Conservation (phyloP, 2,329 filamentous ascomycete species). For the Xylaria sp. region DNA sequence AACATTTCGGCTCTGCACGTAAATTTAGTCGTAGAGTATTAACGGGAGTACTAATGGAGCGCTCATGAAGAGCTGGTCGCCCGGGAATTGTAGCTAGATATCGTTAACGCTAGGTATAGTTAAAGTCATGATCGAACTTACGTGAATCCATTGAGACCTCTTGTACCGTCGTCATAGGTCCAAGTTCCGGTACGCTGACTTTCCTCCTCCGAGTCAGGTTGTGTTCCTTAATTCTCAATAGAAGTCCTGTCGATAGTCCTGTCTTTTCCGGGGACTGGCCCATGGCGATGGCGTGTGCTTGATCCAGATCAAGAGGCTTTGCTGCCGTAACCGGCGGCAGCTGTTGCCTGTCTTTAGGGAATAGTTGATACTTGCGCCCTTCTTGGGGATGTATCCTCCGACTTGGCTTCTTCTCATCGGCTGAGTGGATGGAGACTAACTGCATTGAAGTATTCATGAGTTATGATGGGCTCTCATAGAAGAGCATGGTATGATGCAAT, state of each 20-base stretch:
- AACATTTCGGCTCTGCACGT: conserved; percentile 51
- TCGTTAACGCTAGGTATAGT: conserved; percentile 34
- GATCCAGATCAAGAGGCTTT: conserved; percentile 63
- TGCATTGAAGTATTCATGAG: conserved; percentile 44
- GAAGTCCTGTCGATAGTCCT: conserved; percentile 55
- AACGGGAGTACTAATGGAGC: conserved; percentile 71
- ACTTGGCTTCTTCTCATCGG: conserved; percentile 60
- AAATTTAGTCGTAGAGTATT: conserved; percentile 60
- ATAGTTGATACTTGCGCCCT: conserved; percentile 69
- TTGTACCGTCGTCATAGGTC: conserved; percentile 75
- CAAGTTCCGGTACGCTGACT: conserved; percentile 71
- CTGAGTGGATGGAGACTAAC: conserved; percentile 48
- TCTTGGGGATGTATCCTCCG: conserved; percentile 71
- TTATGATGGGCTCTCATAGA: conserved; percentile 41
- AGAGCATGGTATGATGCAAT: conserved; percentile 10
- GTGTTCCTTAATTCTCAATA: conserved; percentile 68
- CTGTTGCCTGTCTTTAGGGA: conserved; percentile 65
- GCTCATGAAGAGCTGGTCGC: conserved; percentile 71
- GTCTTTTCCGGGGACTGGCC: conserved; percentile 55
- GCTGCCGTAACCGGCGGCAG: conserved; percentile 53
- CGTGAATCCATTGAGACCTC: conserved; percentile 76
- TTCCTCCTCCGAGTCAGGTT: conserved; percentile 69
- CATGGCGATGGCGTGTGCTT: conserved; percentile 58
- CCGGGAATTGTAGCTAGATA: conserved; percentile 72
- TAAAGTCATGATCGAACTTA: conserved; percentile 56